Base-by-base conservation (phyloP, 257 asterid genomes). In the Solanum bulbocastanum region DNA sequence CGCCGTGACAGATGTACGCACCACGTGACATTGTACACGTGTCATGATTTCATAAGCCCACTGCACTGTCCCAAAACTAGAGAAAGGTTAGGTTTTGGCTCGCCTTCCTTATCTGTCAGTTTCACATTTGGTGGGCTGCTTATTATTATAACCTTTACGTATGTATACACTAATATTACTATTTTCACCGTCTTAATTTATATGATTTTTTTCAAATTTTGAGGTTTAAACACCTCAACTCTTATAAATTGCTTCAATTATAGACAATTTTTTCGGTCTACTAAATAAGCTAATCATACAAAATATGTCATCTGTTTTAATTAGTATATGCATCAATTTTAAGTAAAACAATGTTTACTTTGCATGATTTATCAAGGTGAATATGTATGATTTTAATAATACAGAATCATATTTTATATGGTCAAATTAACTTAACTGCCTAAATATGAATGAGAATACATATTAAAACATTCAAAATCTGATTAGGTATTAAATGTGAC, bases 51-150 rank as follows among this genome's bases (percentile, higher is more conserved):
- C 27, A 49, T 76, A 52, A 37, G 25, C 39, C 15, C 25, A 22
- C 22, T 20, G 20, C 5, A 66, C 62, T 65, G 90, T 79, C 89
- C 89, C 72, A 86, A 88, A 56, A 44, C 89, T 65, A 89, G 83
- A 92, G 85, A 46, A 46, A 73, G 89, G 91, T 74, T 91, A 81
- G 92, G 90, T 68, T 89, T 88, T 89, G 10, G 86, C 15, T 82
- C 79, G 90, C 82, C 87, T 68, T 62, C 88, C 85, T 86, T 86
- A 52, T 89, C 90, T 88, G 92, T 91, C 93, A 83, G 85, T 89
- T 84, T 91, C 93, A 89, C 85, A 89, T 66, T 90, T 44, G 88
- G 87, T 92, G 89, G 92, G 86, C 88, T 85, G 89, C 82, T 85
- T 87, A 89, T 88, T 44, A 87, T 88, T 88, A 37, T 76, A 86